Base-by-base conservation (phyloP, 192 early-diverging fungal genomes). In the Irineochytrium annulatum region DNA sequence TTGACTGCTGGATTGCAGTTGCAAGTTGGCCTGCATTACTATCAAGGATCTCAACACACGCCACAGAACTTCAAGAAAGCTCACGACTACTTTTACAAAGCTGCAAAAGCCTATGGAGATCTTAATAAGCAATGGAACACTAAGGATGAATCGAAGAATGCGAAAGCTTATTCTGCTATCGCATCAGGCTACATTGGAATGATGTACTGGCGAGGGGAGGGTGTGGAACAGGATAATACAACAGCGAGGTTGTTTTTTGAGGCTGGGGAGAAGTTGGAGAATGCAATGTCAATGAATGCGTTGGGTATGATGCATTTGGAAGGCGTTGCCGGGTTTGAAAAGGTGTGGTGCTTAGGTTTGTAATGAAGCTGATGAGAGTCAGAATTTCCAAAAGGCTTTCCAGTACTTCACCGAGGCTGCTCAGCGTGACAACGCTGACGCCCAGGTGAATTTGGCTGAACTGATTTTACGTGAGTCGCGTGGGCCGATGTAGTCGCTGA, bases 131-230 rank as follows among this genome's bases (percentile, higher is more conserved):
- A n/a, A n/a, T n/a, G n/a, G n/a, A n/a, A n/a, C n/a, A n/a, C n/a
- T n/a, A n/a, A n/a, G n/a, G n/a, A n/a, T n/a, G n/a, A n/a, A n/a
- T n/a, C n/a, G n/a, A n/a, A n/a, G n/a, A n/a, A n/a, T n/a, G n/a
- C n/a, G n/a, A n/a, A n/a, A n/a, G 29, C 33, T 22, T 29, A 51
- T 13, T 87, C 86, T 14, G 86, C 86, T 3, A 64, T 87, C 55
- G 88, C 93, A 0, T 88, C 91, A 8, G 87, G 88, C 3, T 83
- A 86, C 67, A 57, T 92, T 20, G 96, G 94, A 0, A 62, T 76
- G 27, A 96, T 99, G 94, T 86, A 89, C 61, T 82, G 83, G 86
- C 83, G 96, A 30, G 96, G 94, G 27, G 94, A 97, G 62, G 92
- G 92, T 27, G 85, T 85, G 31, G 65, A 67, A 17, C 64, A 62